A percentile compares a stretch with the other conserved stretches of the same genome.
Evolutionary conservation across 371 early-diverging fungal genomes (phyloP).

Genomic region (Homolaphlyctis polyrhiza): DNA sequence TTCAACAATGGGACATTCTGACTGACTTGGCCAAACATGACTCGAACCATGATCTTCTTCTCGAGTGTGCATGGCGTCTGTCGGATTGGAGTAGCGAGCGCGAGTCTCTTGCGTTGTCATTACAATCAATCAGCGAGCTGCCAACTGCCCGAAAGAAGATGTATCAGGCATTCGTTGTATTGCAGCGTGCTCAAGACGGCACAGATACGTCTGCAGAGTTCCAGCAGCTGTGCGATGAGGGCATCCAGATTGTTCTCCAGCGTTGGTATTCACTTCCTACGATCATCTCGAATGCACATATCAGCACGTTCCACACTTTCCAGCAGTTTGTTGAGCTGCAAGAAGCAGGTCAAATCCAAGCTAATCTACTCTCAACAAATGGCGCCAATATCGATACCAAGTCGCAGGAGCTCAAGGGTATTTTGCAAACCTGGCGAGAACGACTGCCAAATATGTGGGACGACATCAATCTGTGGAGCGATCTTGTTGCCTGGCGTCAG

Average conservation of each 20-base stretch:
- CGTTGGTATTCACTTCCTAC: slow-evolving; percentile 85
- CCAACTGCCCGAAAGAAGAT: slow-evolving; percentile 68
- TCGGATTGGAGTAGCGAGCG: slow-evolving; percentile 85
- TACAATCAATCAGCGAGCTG: slow-evolving; percentile 54
- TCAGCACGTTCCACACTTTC: slow-evolving; percentile 83
- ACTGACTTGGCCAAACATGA: slow-evolving; percentile 90
- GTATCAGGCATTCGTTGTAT: slow-evolving; percentile 78
- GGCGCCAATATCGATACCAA: slow-evolving; percentile 75
- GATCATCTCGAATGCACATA: slow-evolving; percentile 77
- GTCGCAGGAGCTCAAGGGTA: slow-evolving; percentile 82
- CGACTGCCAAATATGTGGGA: slow-evolving; percentile 96
- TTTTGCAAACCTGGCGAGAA: slow-evolving; percentile 95
- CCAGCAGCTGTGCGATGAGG: slow-evolving; percentile 77
- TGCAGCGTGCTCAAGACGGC: slow-evolving; percentile 65
- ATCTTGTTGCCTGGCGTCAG: slow-evolving; percentile 96
- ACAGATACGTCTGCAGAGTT: slow-evolving; percentile 65
- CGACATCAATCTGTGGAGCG: slow-evolving; percentile 96
- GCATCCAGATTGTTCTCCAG: slow-evolving; percentile 76
- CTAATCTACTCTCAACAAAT: slow-evolving; percentile 68
- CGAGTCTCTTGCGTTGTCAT: slow-evolving; percentile 60
- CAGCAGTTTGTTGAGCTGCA: slow-evolving; percentile 93
- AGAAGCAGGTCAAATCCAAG: slow-evolving; percentile 86
- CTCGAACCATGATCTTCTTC: slow-evolving; percentile 69
- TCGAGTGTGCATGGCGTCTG: slow-evolving; percentile 89
- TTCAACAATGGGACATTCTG: slow-evolving; percentile 99